Percentiles rank a stretch among this genome's conserved stretches.
These are phyloP conservation scores for Parastagonospora avenae DNA, from an alignment of 2,329 filamentous ascomycete genomes.

Conservation along the genomic window DNA sequence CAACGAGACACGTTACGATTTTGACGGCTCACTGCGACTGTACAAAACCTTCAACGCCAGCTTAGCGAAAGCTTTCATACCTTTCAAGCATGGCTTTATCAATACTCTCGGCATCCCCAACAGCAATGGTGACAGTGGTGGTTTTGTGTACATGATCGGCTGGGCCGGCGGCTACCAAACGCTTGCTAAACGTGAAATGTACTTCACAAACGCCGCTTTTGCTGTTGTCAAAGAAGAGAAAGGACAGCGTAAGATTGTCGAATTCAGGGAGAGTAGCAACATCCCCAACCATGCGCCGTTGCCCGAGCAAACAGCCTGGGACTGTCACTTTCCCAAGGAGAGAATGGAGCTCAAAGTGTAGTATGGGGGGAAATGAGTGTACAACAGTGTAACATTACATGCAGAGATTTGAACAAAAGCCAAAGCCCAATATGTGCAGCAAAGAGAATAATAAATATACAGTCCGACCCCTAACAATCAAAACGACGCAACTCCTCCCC, in stretches of 20 bases:
- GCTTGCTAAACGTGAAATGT: slow-evolving; percentile 26
- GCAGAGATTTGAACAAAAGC: too few species aligned
- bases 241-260: slow-evolving; percentile 34
- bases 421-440: too few species aligned
- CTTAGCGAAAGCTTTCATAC: slow-evolving; percentile 29
- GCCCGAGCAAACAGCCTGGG: slow-evolving; percentile 29
- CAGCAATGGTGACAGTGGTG: slow-evolving; percentile 36
- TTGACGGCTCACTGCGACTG: slow-evolving; percentile 29
- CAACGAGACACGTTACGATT: slow-evolving; percentile 41
- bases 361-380: neutral
- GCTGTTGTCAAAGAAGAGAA: slow-evolving; percentile 31
- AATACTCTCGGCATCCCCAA: slow-evolving; percentile 36
- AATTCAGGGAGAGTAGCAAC: slow-evolving; percentile 40
- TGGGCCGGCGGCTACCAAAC: slow-evolving; percentile 38
- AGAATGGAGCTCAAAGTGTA: neutral
- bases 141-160: slow-evolving; percentile 39
- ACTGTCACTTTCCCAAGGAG: slow-evolving; percentile 21
- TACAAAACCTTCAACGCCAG: slow-evolving; percentile 37
- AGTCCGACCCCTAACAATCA: too few species aligned
- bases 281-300: slow-evolving; percentile 35
- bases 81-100: slow-evolving; percentile 38
- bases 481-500: too few species aligned
- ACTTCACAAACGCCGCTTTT: slow-evolving; percentile 39
- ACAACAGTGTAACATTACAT: too few species aligned
- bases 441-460: too few species aligned